phyloP scores from a whole-genome alignment of 768 basidiomycete species.

The Pleurotus pulmonarius region DNA sequence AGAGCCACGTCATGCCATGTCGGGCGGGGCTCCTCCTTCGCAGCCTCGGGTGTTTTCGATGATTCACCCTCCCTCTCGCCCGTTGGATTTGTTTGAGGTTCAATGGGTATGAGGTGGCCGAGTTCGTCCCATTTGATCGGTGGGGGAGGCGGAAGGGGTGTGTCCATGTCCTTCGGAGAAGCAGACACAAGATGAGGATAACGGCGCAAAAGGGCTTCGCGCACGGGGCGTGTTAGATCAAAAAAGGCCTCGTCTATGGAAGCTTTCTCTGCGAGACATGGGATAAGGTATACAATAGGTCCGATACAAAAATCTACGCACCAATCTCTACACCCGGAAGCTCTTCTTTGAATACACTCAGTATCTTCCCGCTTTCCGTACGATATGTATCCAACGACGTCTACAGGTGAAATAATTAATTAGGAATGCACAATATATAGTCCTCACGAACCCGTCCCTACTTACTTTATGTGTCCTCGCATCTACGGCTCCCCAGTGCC shows the following conservation, averaged over 20 bases:
- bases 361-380: slow-evolving; percentile 85
- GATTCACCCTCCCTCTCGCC: slow-evolving; percentile 5
- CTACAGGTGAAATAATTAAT: slow-evolving; percentile 27
- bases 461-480: slow-evolving; percentile 87
- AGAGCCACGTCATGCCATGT: slow-evolving; percentile 95
- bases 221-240: slow-evolving; percentile 83
- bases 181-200: slow-evolving; percentile 75
- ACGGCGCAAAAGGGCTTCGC: slow-evolving; percentile 64
- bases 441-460: neutral
- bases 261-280: slow-evolving; percentile 71
- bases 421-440: neutral
- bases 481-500: slow-evolving; percentile 90
- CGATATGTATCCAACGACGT: slow-evolving; percentile 93
- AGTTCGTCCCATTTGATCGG: slow-evolving; percentile 55
- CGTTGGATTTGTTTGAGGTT: slow-evolving; percentile 25
- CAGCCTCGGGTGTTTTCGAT: slow-evolving; percentile 7
- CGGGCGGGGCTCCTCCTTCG: slow-evolving; percentile 15
- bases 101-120: slow-evolving; percentile 61
- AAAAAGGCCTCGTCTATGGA: slow-evolving; percentile 98
- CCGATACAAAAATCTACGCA: slow-evolving; percentile 23
- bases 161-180: slow-evolving; percentile 70
- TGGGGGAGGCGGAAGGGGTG: slow-evolving; percentile 71
- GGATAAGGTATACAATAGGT: neutral
- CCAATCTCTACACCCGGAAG: slow-evolving; percentile 82
- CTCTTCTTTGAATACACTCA: slow-evolving; percentile 75